These are phyloP conservation scores for Colletotrichum aenigma DNA, from an alignment of 2,329 filamentous ascomycete species.

Conservation along the genomic window DNA sequence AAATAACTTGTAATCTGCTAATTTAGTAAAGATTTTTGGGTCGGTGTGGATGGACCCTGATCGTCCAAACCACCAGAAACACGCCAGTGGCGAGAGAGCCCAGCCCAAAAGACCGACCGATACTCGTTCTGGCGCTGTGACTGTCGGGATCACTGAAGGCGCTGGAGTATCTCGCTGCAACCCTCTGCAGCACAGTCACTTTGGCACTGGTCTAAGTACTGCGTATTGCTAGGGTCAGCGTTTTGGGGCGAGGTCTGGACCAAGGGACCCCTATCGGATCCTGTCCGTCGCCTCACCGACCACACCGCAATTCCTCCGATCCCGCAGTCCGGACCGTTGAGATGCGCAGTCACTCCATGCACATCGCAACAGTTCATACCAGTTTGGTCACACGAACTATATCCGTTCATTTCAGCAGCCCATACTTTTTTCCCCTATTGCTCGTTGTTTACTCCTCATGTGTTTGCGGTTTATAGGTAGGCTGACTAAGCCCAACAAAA, in stretches of 20 bases:
- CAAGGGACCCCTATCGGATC: background rate
- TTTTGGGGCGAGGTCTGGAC: background rate
- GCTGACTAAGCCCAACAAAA: background rate
- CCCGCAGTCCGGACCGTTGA: background rate
- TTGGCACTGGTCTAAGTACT: background rate
- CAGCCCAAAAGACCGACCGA: background rate
- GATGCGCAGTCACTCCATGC: background rate
- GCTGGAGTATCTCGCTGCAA: background rate
- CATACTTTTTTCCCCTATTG: background rate
- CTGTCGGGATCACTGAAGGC: background rate
- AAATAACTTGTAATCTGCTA: background rate
- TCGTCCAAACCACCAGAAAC: constrained; percentile 10
- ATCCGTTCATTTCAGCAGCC: background rate
- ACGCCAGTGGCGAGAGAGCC: constrained; percentile 7
- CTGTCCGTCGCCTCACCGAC: constrained; percentile 9
- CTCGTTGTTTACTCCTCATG: background rate
- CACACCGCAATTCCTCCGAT: constrained; percentile 2
- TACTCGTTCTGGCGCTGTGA: background rate
- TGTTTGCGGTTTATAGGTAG: background rate
- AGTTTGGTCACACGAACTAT: background rate
- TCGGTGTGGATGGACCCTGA: constrained; percentile 21
- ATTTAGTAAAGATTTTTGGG: background rate
- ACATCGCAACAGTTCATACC: background rate
- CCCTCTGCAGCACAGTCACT: background rate
- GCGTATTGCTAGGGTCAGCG: background rate